Evolutionary conservation across 345 rosid species (phyloP), one percentile per base, ranked within the genome.

Genomic region (Salix udensis): DNA sequence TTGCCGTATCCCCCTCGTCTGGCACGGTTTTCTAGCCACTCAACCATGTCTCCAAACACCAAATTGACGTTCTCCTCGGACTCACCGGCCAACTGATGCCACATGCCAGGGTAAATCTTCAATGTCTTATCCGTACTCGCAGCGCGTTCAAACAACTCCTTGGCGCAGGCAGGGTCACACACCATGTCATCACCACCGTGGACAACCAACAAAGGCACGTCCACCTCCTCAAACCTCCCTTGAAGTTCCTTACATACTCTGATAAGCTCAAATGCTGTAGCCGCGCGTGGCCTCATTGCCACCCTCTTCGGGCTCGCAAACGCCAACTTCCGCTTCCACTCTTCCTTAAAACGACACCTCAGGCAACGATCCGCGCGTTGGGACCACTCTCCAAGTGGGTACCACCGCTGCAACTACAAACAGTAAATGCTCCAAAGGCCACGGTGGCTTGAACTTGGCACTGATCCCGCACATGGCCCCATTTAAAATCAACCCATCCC

Each of bases 381-480:
- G 97, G 0, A 93, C 80, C n/a, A 96, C 95, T 19, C 90, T 85
- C 98, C 97, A 91, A 0, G 99, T 96, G 9, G 99, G 98, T 42
- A 93, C 50, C 53, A 92, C 82, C 15, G 89, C 87, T 9, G 98
- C 97, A 0, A 82, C 94, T 10, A 86, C 36, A 79, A 76, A 83
- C 58, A 96, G 88, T 67, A 96, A 70, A 74, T 91, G 89, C 84
- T 92, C 98, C 77, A 93, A 82, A 48, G 98, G 99, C 97, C 97
- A 92, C 12, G 91, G 97, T 64, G 98, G 97, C 86, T 96, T 96
- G 86, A 96, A 84, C 79, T 90, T 96, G 70, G 78, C 86, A 73
- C 96, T 93, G 67, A 96, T 92, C 53, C 98, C 97, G 19, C 98
- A 96, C 98, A 96, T 96, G 5, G 98, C 98, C 1, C 97, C 98